These are phyloP conservation scores for Xylariaceae sp. DNA, from an alignment of 2,329 filamentous ascomycete species.

Conservation along the genomic window DNA sequence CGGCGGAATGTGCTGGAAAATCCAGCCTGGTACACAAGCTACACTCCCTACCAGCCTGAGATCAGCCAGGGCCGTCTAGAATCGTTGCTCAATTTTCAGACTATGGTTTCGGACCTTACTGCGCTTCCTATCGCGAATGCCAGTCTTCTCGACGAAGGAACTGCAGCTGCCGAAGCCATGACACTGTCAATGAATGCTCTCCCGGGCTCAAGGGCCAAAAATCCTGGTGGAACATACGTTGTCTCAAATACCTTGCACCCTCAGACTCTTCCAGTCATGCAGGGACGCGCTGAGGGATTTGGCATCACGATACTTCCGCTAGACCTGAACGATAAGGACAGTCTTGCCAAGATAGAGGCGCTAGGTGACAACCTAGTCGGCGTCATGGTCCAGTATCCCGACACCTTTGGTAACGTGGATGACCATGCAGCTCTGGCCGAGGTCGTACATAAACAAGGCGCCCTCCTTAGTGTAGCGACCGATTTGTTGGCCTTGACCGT, in stretches of 20 bases:
- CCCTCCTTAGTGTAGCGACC: slow-evolving; percentile 80
- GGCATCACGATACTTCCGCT: slow-evolving; percentile 72
- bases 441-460: slow-evolving; percentile 70
- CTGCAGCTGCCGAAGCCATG: slow-evolving; percentile 93
- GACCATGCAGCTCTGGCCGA: slow-evolving; percentile 73
- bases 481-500: slow-evolving; percentile 84
- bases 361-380: slow-evolving; percentile 80
- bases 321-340: slow-evolving; percentile 63
- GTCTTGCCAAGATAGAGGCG: slow-evolving; percentile 61
- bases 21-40: slow-evolving; percentile 96
- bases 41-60: slow-evolving; percentile 95
- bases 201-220: slow-evolving; percentile 66
- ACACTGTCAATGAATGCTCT: slow-evolving; percentile 80
- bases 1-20: slow-evolving; percentile 90
- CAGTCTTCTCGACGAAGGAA: slow-evolving; percentile 84
- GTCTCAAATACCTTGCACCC: slow-evolving; percentile 80
- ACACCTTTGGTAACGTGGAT: slow-evolving; percentile 75
- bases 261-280: slow-evolving; percentile 79
- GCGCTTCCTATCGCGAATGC: slow-evolving; percentile 85
- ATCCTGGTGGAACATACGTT: slow-evolving; percentile 72
- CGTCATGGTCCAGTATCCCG: slow-evolving; percentile 91
- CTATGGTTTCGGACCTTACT: slow-evolving; percentile 83
- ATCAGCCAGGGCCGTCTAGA: slow-evolving; percentile 93
- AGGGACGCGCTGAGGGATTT: slow-evolving; percentile 85
- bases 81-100: slow-evolving; percentile 93